Conservation (phyloP, 305 asterid species). For the Solanum hybrid region DNA sequence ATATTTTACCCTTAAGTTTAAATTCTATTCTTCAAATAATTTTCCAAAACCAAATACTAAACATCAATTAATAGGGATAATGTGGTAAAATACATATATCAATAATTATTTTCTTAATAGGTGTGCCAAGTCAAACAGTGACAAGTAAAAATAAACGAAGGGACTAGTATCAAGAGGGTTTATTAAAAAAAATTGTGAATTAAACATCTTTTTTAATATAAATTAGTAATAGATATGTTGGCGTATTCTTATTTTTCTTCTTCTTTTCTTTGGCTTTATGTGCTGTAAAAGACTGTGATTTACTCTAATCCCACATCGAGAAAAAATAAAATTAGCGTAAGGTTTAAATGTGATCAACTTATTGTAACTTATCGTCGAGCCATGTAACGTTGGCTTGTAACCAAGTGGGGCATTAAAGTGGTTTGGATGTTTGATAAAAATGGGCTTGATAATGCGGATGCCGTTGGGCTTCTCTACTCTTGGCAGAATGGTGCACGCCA, state of each 20-base stretch:
- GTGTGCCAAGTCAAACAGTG: not conserved
- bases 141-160: too few species aligned
- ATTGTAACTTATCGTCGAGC: not conserved
- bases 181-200: not conserved
- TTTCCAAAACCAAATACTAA: not conserved
- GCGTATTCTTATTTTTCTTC: not conserved
- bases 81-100: not conserved
- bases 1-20: too few species aligned
- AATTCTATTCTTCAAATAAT: too few species aligned
- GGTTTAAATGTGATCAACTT: not conserved
- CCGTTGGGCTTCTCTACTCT: not conserved
- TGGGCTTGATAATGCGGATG: not conserved
- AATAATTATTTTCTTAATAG: too few species aligned
- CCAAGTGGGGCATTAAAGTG: not conserved
- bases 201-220: too few species aligned
- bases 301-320: not conserved
- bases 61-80: not conserved
- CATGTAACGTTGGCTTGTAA: not conserved
- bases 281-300: not conserved
- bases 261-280: too few species aligned
- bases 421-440: not conserved
- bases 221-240: too few species aligned
- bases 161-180: not conserved
- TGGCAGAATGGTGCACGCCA: not conserved
- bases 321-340: not conserved